A percentile compares a stretch with the other conserved stretches of the same genome.
These are phyloP conservation scores for Fusarium buharicum DNA, from an alignment of 2,329 filamentous ascomycete genomes.

Conservation along the genomic window DNA sequence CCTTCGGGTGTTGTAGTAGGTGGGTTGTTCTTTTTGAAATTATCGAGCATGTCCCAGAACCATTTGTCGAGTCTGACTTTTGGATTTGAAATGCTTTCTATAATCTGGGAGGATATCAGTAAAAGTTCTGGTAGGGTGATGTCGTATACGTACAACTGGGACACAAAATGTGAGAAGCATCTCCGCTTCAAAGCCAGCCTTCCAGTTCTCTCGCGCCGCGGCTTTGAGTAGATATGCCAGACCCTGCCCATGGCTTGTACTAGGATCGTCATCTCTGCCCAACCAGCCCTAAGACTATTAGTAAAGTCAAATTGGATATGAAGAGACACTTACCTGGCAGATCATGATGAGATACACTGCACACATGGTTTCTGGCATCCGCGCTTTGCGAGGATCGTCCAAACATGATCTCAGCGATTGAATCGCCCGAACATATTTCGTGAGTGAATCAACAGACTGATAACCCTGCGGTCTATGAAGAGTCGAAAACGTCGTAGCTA, in stretches of 20 bases:
- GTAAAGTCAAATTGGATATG: background rate
- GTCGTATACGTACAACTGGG: constrained; percentile 46
- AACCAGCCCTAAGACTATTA: constrained; percentile 46
- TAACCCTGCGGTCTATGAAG: constrained; percentile 32
- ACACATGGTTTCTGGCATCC: constrained; percentile 50
- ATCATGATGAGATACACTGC: constrained; percentile 53
- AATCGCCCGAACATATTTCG: constrained; percentile 49
- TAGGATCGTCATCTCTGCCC: constrained; percentile 39
- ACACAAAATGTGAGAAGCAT: constrained; percentile 48
- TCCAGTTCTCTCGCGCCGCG: constrained; percentile 39
- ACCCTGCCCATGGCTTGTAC: constrained; percentile 48
- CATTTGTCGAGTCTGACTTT: constrained; percentile 31
- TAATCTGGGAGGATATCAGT: constrained; percentile 35
- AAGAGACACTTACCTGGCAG: constrained; percentile 44
- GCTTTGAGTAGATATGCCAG: constrained; percentile 48
- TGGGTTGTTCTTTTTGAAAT: constrained; percentile 25
- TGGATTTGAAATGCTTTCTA: constrained; percentile 47
- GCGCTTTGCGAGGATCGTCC: constrained; percentile 42
- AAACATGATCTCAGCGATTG: constrained; percentile 44
- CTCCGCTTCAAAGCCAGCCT: constrained; percentile 44
- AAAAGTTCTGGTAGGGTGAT: rapidly evolving
- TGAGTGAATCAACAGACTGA: constrained; percentile 39
- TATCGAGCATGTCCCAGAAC: constrained; percentile 40
- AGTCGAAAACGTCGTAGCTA: constrained; percentile 44
- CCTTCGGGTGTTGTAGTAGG: constrained; percentile 7